Evolutionary conservation across 1,139 yeast genomes (phyloP).

Genomic region (Blastobotrys proliferans): DNA sequence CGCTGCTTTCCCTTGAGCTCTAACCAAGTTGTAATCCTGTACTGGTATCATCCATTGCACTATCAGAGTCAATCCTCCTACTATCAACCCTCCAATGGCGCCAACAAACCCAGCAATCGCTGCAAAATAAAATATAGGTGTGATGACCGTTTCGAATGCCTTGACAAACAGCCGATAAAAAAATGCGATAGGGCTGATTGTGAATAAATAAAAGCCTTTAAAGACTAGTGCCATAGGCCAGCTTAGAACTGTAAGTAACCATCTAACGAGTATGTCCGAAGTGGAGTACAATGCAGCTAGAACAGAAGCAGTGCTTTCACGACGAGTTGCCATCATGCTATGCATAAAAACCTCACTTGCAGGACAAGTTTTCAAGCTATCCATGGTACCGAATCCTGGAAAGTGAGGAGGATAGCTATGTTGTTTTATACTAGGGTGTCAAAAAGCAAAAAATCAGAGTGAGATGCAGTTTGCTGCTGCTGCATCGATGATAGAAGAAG

Average conservation of each 20-base stretch:
- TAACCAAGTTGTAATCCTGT: conserved; percentile 7
- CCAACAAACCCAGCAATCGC: conserved; percentile 23
- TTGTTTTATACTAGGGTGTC: no score
- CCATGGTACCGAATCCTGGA: background rate
- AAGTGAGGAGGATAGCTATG: background rate
- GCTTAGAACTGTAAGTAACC: background rate
- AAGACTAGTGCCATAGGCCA: conserved; percentile 1
- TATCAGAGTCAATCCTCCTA: conserved; percentile 23
- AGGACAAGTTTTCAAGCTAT: conserved; percentile 3
- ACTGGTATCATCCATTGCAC: conserved; percentile 22
- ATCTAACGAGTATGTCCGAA: background rate
- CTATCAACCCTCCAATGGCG: conserved; percentile 23
- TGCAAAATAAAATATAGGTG: conserved; percentile 25
- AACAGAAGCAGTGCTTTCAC: background rate
- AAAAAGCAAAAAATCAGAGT: no score
- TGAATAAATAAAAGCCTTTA: background rate
- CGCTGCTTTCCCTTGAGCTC: background rate
- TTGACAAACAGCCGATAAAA: conserved; percentile 20
- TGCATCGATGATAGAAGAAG: no score
- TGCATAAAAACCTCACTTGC: conserved; percentile 1
- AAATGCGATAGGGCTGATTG: conserved; percentile 16
- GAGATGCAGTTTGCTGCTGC: no score
- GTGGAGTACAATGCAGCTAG: background rate
- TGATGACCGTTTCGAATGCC: conserved; percentile 21
- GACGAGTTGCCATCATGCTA: background rate